phyloP scores from a whole-genome alignment of 768 basidiomycete genomes.

The Naganishia vishniacii region DNA sequence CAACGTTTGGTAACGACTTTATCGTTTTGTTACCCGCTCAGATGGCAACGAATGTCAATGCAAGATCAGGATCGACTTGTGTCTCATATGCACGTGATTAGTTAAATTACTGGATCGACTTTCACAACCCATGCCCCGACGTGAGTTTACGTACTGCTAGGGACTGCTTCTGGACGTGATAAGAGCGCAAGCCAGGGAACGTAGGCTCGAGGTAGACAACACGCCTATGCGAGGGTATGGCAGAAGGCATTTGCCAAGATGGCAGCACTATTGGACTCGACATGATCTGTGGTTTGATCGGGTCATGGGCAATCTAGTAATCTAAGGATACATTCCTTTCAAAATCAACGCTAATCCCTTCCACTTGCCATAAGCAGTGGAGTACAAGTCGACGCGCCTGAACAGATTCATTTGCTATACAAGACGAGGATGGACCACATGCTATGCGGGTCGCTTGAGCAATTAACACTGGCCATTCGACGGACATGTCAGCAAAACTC shows the following conservation, averaged over 20 bases:
- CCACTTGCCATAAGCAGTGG: neutral
- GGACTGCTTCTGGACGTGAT: too few relatives aligned
- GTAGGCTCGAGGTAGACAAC: too few relatives aligned
- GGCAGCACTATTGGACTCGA: too few relatives aligned
- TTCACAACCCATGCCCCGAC: neutral
- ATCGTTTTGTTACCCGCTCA: too few relatives aligned
- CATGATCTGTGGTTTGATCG: too few relatives aligned
- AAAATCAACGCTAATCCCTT: neutral
- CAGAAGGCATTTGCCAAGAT: too few relatives aligned
- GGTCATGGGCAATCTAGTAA: neutral
- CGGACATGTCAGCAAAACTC: neutral
- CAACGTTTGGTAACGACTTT: too few relatives aligned
- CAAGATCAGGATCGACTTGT: neutral
- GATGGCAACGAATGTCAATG: too few relatives aligned
- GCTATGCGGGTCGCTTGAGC: neutral
- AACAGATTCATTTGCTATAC: neutral
- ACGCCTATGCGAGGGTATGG: too few relatives aligned
- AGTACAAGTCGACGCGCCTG: neutral
- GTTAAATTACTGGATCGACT: neutral
- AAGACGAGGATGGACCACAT: neutral
- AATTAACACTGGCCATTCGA: neutral
- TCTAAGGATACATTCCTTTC: neutral
- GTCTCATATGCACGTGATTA: slow-evolving; percentile 16
- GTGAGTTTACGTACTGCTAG: too few relatives aligned
- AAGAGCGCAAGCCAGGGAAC: too few relatives aligned